Evolutionary conservation across 305 asterid species (phyloP).

Genomic region (Fraxinus ornus): DNA sequence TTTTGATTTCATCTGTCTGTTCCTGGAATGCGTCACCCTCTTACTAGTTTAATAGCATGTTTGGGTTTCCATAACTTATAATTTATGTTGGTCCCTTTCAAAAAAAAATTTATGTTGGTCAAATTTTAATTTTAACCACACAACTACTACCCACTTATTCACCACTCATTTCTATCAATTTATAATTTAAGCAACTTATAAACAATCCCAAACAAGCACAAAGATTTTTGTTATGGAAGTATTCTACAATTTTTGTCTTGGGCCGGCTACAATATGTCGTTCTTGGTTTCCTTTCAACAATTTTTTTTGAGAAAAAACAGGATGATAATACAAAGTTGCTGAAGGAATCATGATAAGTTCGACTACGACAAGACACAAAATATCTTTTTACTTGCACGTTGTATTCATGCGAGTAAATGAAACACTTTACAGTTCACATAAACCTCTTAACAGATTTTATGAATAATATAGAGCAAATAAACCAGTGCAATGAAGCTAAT

Average conservation of each 20-base stretch:
- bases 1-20: constrained; percentile 19
- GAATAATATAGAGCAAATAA: constrained; percentile 14
- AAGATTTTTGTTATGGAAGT: not conserved
- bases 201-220: not conserved
- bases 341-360: constrained; percentile 6
- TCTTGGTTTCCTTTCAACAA: not conserved
- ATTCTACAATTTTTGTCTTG: not conserved
- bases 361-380: constrained; percentile 11
- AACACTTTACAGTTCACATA: not conserved
- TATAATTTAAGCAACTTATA: not conserved
- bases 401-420: not conserved
- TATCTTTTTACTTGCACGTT: constrained; percentile 10
- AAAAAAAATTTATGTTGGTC: too few species aligned
- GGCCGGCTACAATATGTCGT: not conserved
- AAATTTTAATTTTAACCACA: not conserved
- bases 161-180: not conserved
- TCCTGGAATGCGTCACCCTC: not conserved
- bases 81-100: too few species aligned
- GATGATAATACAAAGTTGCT: not conserved
- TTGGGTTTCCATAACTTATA: not conserved
- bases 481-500: not conserved
- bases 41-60: constrained; percentile 8
- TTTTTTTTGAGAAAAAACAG: not conserved
- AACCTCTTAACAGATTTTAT: not conserved
- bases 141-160: not conserved